These are phyloP conservation scores for Tremellales sp. DNA, from an alignment of 1,284 basidiomycete species.

Conservation along the genomic window DNA sequence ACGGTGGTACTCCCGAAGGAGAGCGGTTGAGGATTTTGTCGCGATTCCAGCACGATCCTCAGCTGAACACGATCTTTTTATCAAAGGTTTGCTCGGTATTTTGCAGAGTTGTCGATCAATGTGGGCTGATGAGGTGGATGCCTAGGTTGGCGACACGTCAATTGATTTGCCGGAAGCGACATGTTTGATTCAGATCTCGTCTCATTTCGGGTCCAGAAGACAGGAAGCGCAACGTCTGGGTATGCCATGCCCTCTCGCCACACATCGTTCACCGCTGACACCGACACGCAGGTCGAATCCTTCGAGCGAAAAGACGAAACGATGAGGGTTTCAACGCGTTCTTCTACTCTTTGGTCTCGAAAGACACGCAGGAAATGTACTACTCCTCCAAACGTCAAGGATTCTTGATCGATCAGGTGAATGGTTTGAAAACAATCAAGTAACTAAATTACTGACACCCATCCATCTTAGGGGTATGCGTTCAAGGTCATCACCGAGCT, in stretches of 20 bases:
- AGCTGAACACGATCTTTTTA: slow-evolving; percentile 97
- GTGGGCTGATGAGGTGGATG: slow-evolving; percentile 15
- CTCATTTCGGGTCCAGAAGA: slow-evolving; percentile 95
- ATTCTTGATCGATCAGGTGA: slow-evolving; percentile 80
- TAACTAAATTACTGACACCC: slow-evolving; percentile 5
- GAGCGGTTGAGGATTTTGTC: slow-evolving; percentile 94
- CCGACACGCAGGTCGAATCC: slow-evolving; percentile 69
- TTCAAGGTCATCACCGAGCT: slow-evolving; percentile 99
- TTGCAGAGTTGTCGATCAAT: slow-evolving; percentile 3
- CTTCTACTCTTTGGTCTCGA: slow-evolving; percentile 98
- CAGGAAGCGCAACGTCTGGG: slow-evolving; percentile 97
- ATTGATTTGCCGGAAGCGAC: slow-evolving; percentile 99
- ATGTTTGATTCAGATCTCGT: slow-evolving; percentile 99
- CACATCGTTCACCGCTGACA: background rate
- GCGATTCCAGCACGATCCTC: slow-evolving; percentile 92
- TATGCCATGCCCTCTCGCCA: slow-evolving; percentile 38
- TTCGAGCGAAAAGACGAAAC: slow-evolving; percentile 94
- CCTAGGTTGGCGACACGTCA: slow-evolving; percentile 93
- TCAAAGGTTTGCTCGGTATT: slow-evolving; percentile 66
- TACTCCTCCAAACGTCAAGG: slow-evolving; percentile 99
- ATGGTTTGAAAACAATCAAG: background rate
- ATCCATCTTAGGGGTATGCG: slow-evolving; percentile 82
- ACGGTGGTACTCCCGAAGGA: slow-evolving; percentile 91
- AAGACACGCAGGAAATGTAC: slow-evolving; percentile 99
- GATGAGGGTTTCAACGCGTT: slow-evolving; percentile 99